Percentiles rank a stretch among this genome's conserved stretches.
Evolutionary conservation across 106 monocot species (phyloP).

Genomic region (Dioscorea dumetorum): DNA sequence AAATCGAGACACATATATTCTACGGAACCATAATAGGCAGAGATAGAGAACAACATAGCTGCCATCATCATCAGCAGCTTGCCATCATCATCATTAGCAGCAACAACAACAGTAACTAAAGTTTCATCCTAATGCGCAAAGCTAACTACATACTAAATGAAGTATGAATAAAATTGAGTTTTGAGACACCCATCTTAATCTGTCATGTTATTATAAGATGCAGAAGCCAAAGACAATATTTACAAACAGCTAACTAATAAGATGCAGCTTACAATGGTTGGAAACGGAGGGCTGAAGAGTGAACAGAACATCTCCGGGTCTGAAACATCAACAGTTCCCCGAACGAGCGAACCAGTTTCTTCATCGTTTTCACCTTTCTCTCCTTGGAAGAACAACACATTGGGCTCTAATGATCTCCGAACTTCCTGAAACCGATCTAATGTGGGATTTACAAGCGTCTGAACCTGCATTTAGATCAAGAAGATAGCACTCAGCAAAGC

Average conservation of each 20-base stretch:
- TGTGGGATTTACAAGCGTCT: conserved; percentile 72
- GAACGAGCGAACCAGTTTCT: conserved; percentile 66
- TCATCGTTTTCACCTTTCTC: conserved; percentile 60
- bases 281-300: conserved; percentile 56
- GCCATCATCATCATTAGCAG: no score
- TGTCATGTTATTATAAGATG: no score
- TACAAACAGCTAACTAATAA: no score
- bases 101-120: background rate
- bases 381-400: conserved; percentile 75
- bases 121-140: background rate
- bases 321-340: conserved; percentile 47
- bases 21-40: background rate
- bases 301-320: conserved; percentile 52
- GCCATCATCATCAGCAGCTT: no score
- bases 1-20: background rate
- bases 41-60: no score
- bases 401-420: conserved; percentile 41
- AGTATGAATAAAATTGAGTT: background rate
- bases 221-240: no score
- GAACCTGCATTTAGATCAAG: conserved; percentile 52
- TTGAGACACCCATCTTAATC: background rate
- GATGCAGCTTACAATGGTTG: conserved; percentile 63
- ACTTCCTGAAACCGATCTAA: conserved; percentile 60
- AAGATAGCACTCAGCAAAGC: background rate
- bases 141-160: background rate